Base-by-base conservation (phyloP, 805 yeast genomes). In the Candida vartiovaarae region DNA sequence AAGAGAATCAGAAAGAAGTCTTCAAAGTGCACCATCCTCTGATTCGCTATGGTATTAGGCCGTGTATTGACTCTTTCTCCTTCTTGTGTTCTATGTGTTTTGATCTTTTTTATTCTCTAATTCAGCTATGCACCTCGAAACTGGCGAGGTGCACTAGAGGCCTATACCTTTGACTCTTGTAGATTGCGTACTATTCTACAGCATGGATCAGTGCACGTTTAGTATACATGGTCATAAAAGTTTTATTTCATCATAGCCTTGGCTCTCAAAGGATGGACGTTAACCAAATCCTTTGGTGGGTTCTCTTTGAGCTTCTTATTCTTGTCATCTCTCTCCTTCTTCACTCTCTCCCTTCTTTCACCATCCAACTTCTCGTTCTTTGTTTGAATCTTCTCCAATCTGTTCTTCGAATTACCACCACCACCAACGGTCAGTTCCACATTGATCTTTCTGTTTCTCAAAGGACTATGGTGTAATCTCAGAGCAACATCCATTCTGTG, bases 341-440 rank as follows among this genome's bases (percentile, higher is more conserved):
- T 54, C 36, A 80, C 71, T 55, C 82, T 75, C 34, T 71, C 75
- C 46, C 67, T 74, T 54, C 95, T 74, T 58, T 90, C 95, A 27
- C 72, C 82, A 36, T 74, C 74, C 54, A 90, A 66, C 56, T 81
- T 82, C 37, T 76, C 82, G 61, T 91, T 91, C 71, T 91, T 91
- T 39, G 74, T 76, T 57, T 78, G 77, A 54, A 93, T 72, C 64
- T 93, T 93, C 43, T 76, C 73, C 38, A 77, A 54, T 57, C 95
- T 68, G 35, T 68, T 72, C 46, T 74, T 67, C 8, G 95, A 80
- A 61, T 91, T 91, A 44, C 97, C 97, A 39, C 99, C 99, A 35
- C 99, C 99, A 44, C 99, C 99, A 40, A 88, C 99, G 3, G 98
- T 93, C 55, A 93, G 72, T 62, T 93, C 99, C 32, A 93, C 97